Percentiles rank a stretch among this genome's conserved stretches.
Evolutionary conservation across 2,329 filamentous ascomycete species (phyloP).

Genomic region (Arthrobotrys pseudoclavata): DNA sequence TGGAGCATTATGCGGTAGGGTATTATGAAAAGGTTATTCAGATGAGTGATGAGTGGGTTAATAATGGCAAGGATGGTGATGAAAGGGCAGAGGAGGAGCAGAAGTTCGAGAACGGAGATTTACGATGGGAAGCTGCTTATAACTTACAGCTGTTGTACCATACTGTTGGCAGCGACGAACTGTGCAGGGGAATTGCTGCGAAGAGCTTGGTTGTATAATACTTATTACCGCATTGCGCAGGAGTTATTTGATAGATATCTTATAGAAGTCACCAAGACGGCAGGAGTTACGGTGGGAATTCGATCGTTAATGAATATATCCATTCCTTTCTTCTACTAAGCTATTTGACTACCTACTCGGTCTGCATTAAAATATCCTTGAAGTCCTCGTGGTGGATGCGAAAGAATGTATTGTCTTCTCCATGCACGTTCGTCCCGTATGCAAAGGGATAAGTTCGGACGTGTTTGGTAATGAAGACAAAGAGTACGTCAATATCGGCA

Average conservation of each 20-base stretch:
- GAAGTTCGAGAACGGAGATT: conserved; percentile 67
- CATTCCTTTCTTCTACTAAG: neutral
- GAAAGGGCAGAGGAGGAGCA: conserved; percentile 68
- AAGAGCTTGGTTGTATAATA: conserved; percentile 59
- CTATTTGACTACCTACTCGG: too few species aligned
- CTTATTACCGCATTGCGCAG: neutral
- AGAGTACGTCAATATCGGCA: conserved; percentile 68
- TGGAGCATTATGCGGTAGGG: conserved; percentile 78
- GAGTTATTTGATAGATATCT: conserved; percentile 5
- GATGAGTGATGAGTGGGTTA: conserved; percentile 67
- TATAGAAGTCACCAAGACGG: neutral
- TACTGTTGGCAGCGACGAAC: conserved; percentile 74
- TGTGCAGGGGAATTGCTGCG: conserved; percentile 74
- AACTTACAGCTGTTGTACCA: conserved; percentile 78
- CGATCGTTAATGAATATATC: neutral
- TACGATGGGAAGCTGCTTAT: conserved; percentile 79
- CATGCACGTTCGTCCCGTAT: conserved; percentile 74
- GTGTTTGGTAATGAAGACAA: conserved; percentile 76
- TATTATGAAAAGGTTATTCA: conserved; percentile 76
- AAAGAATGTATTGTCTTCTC: conserved; percentile 72
- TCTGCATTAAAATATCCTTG: neutral
- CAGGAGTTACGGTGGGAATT: conserved; percentile 7
- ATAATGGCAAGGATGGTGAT: conserved; percentile 57
- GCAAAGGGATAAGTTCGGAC: conserved; percentile 66
- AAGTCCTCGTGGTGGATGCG: neutral